phyloP scores from a whole-genome alignment of 2,329 filamentous ascomycete genomes.

The Aureobasidium mangrovei region DNA sequence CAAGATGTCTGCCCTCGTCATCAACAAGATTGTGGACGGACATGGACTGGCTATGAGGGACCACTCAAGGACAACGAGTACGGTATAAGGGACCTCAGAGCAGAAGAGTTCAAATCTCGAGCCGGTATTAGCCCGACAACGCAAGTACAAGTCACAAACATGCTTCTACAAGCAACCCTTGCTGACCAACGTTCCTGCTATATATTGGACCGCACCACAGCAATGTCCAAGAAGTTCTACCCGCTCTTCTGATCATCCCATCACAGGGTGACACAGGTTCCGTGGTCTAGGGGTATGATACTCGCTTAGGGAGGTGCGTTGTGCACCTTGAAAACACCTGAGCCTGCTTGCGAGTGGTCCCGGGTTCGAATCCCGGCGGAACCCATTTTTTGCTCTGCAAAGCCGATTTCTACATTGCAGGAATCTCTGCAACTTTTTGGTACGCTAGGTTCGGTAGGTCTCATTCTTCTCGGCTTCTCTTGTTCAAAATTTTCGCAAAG shows the following conservation, averaged over 20 bases:
- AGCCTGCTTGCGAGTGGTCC: conserved; percentile 13
- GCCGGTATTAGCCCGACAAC: background rate
- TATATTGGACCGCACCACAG: background rate
- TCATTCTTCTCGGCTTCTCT: too few relatives aligned
- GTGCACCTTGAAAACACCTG: background rate
- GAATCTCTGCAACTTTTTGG: too few relatives aligned
- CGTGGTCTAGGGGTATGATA: conserved; percentile 12
- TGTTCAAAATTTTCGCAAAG: too few relatives aligned
- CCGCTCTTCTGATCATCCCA: background rate
- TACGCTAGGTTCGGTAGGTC: too few relatives aligned
- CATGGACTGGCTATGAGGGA: too few relatives aligned
- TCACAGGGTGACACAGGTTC: background rate
- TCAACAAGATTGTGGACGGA: too few relatives aligned
- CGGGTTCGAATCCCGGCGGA: conserved; percentile 15
- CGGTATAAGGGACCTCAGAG: too few relatives aligned
- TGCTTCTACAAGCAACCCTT: background rate
- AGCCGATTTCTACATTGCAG: too few relatives aligned
- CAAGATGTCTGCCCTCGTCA: too few relatives aligned
- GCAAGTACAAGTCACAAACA: background rate
- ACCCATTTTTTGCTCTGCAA: conserved; percentile 1
- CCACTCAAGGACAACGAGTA: too few relatives aligned
- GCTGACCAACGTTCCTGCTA: background rate
- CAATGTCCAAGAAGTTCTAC: background rate
- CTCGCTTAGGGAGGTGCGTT: conserved; percentile 9
- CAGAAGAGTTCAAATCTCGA: too few relatives aligned